Base-by-base conservation (phyloP, 441 rosid genomes). In the Bocquillonia castaneifolia region DNA sequence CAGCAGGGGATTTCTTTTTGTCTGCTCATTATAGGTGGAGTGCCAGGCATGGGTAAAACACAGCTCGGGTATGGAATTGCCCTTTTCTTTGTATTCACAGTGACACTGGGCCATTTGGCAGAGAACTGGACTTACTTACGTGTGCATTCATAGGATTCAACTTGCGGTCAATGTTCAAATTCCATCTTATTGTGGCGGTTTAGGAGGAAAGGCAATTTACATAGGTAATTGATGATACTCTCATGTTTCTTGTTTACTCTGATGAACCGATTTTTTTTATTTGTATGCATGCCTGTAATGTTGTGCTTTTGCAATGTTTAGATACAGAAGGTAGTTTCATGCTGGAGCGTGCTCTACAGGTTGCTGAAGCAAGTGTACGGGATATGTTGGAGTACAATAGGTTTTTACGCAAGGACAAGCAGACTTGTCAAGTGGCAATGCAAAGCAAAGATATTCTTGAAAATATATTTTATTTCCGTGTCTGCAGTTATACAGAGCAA, bases 251-350 rank as follows among this genome's bases (percentile, higher is more conserved):
- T 39, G 2, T 64, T 37, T 64, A 34, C 55, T 31, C 63, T 39
- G 44, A 12, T 48, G 23, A 14, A 17, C 53, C 60, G 63, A 26
- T 45, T 15, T n/a, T n/a, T 56, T 13, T 54, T 17, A 1, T 60
- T 32, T 66, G 52, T 37, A 20, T 63, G 52, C 6, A 56, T 28
- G 54, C 36, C 52, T 63, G 52, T 60, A 37, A 17, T 42, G 29
- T 15, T 66, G 10, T 20, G 20, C 15, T 52, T 64, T 23, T 66
- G 39, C 66, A 67, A 60, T 82, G 31, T 59, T 53, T 79, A 89
- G 99, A 94, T 81, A 90, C 96, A 10, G 97, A 94, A 78, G 97
- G 99, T 55, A 94, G 96, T 77, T 90, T 91, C 72, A 87, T 91
- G 93, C 91, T 84, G 81, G 97, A 94, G 79, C 93, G 97, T 59